Percentiles rank a stretch among this genome's conserved stretches.
These are phyloP conservation scores for Chlamydomonas schloesseri DNA, from an alignment of 139 green algal genomes.

Conservation along the genomic window DNA sequence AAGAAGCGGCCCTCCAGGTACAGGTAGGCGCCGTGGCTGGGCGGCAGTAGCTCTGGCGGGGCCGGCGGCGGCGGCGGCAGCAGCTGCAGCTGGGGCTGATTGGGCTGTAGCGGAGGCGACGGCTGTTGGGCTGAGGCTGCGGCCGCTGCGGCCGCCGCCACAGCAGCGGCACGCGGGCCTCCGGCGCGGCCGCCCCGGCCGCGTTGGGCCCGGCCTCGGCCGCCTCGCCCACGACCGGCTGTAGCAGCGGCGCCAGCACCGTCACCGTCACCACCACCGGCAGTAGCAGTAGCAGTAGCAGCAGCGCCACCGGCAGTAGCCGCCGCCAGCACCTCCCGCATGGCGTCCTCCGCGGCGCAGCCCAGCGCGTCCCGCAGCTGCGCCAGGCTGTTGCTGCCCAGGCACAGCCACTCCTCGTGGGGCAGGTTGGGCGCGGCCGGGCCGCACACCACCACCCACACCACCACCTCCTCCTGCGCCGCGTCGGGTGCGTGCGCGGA, in stretches of 20 bases:
- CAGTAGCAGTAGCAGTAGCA: background rate
- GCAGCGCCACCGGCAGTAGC: background rate
- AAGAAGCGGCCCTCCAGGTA: conserved; percentile 34
- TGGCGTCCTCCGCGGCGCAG: conserved; percentile 31
- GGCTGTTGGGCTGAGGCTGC: background rate
- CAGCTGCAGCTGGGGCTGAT: background rate
- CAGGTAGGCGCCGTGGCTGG: conserved; percentile 26
- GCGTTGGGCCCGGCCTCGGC: background rate
- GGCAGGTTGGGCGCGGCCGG: conserved; percentile 4
- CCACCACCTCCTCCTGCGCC: conserved; percentile 25
- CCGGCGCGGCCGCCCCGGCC: background rate
- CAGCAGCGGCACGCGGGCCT: background rate
- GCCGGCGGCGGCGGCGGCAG: too few relatives aligned
- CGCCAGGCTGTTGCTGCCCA: background rate
- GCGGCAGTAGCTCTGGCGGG: background rate
- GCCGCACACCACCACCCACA: conserved; percentile 35
- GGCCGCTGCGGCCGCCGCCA: background rate
- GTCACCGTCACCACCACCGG: background rate
- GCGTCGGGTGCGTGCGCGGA: background rate
- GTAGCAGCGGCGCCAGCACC: too few relatives aligned
- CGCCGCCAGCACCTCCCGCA: conserved; percentile 7
- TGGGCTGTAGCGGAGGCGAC: too few relatives aligned
- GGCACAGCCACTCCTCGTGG: conserved; percentile 29
- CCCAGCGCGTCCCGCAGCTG: conserved; percentile 37
- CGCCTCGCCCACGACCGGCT: background rate